Conservation (phyloP, 352 stramenopile genomes). For the Phytophthora podocarpi region DNA sequence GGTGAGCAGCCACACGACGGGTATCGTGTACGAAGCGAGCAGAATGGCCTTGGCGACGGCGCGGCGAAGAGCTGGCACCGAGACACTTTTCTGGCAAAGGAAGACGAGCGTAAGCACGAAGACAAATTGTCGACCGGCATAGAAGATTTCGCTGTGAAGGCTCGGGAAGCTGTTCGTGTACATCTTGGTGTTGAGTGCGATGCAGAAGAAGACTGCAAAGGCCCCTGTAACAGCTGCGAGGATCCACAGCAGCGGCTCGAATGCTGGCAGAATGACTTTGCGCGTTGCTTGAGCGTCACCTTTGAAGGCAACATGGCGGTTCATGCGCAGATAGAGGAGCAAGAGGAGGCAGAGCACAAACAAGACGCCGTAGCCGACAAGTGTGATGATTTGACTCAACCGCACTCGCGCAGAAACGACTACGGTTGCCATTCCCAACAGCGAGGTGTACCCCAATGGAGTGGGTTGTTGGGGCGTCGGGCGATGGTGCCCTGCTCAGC, state of each 20-base stretch:
- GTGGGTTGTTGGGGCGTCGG: too few species aligned
- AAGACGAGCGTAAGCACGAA: constrained; percentile 57
- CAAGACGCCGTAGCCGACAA: constrained; percentile 45
- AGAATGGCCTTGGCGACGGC: constrained; percentile 44
- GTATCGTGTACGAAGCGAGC: constrained; percentile 54
- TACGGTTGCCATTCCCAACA: constrained; percentile 6
- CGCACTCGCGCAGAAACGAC: constrained; percentile 16
- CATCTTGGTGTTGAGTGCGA: constrained; percentile 36
- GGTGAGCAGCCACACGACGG: constrained; percentile 36
- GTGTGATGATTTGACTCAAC: constrained; percentile 36
- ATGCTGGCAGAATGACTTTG: constrained; percentile 63
- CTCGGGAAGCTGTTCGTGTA: constrained; percentile 38
- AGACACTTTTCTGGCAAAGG: constrained; percentile 71
- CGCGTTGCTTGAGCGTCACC: constrained; percentile 42
- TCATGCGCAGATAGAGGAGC: constrained; percentile 49
- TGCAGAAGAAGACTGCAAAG: constrained; percentile 40
- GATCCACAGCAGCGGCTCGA: constrained; percentile 63
- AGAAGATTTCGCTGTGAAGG: constrained; percentile 45
- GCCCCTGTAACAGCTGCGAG: constrained; percentile 32
- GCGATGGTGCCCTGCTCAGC: too few species aligned
- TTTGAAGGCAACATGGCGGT: constrained; percentile 46
- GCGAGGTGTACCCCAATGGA: background rate
- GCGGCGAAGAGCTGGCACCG: constrained; percentile 50
- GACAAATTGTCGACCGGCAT: constrained; percentile 56
- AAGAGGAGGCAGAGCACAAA: constrained; percentile 39